Percentiles rank a stretch among this genome's conserved stretches.
Evolutionary conservation across 208 protist species (phyloP).

Genomic region (Wallacemonas sp.): DNA sequence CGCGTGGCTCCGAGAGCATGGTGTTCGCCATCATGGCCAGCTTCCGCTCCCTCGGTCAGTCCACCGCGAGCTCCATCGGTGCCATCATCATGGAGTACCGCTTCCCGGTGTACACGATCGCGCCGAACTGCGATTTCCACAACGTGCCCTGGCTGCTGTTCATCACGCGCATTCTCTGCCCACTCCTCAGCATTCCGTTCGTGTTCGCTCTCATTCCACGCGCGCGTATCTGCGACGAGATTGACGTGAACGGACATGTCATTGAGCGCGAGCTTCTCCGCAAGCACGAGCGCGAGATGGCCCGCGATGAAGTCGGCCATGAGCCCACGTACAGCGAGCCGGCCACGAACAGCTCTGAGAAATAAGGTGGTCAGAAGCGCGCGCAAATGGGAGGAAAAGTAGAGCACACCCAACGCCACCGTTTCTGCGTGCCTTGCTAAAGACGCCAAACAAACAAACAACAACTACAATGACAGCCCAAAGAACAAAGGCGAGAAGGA

Average conservation of each 20-base stretch:
- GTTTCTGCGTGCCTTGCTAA: no score
- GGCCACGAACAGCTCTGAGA: not conserved
- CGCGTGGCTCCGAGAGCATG: constrained; percentile 58
- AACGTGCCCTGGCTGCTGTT: constrained; percentile 44
- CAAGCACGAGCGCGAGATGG: constrained; percentile 5
- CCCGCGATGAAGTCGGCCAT: not conserved
- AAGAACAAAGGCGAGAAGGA: no score
- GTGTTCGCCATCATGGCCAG: constrained; percentile 65
- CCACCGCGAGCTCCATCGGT: constrained; percentile 30
- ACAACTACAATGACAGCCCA: no score
- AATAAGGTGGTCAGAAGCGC: no score
- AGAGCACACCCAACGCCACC: no score
- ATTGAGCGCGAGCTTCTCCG: constrained; percentile 12
- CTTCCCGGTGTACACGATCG: constrained; percentile 27
- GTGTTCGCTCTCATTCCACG: constrained; percentile 46
- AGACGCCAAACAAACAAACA: no score
- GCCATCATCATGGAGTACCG: constrained; percentile 37
- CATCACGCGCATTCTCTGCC: constrained; percentile 40
- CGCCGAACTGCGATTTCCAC: constrained; percentile 51
- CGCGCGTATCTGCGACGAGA: constrained; percentile 40
- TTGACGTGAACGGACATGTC: constrained; percentile 34
- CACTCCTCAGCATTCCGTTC: constrained; percentile 43
- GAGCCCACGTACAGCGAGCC: constrained; percentile 10
- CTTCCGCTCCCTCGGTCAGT: constrained; percentile 53
- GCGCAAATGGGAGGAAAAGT: no score